Conservation (phyloP, 768 basidiomycete species). For the Podaxis pistillaris region DNA sequence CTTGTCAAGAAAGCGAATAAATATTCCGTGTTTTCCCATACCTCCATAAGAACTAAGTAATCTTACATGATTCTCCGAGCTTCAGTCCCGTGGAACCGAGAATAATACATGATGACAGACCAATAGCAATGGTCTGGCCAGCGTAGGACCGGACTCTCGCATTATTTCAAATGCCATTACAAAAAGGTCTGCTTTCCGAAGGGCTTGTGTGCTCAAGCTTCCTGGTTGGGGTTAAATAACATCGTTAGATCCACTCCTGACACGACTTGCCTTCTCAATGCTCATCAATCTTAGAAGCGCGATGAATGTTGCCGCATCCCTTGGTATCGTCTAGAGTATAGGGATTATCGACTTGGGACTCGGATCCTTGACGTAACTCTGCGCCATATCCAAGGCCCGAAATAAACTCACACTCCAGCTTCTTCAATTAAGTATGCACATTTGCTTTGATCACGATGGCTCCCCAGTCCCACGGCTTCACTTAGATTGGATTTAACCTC, state of each 20-base stretch:
- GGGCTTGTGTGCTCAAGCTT: background rate
- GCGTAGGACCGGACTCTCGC: background rate
- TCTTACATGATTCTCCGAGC: background rate
- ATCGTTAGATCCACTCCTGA: background rate
- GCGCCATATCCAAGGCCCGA: no score
- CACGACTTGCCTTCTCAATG: background rate
- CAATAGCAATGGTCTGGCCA: background rate
- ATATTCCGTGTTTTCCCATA: background rate
- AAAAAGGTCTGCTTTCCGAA: background rate
- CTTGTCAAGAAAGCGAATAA: background rate
- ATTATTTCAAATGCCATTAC: background rate
- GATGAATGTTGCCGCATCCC: background rate
- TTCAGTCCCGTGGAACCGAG: background rate
- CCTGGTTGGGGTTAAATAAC: no score
- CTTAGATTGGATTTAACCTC: background rate
- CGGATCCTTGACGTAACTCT: no score
- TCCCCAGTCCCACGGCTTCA: conserved; percentile 1
- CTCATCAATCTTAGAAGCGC: background rate
- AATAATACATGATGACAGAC: background rate
- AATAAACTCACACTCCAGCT: background rate
- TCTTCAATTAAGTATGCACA: background rate
- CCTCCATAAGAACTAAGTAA: background rate
- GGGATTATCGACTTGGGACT: background rate
- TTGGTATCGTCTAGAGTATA: background rate
- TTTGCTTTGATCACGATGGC: background rate